Evolutionary conservation across 2,329 filamentous ascomycete species (phyloP).

Genomic region (Calonectria pauciramosa): DNA sequence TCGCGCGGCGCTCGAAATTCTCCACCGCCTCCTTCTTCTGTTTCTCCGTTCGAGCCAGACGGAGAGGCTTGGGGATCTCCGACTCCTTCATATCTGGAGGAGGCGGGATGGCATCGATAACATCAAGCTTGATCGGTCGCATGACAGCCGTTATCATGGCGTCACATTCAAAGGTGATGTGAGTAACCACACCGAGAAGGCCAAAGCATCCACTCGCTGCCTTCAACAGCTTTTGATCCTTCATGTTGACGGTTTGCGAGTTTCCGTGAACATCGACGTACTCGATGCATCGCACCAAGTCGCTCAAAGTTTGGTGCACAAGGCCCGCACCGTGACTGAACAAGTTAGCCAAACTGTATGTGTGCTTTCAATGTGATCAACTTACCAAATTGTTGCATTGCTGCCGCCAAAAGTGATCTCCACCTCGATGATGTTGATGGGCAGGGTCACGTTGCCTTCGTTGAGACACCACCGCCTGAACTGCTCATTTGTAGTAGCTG

Average conservation of each 20-base stretch:
- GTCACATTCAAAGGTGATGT: slow-evolving; percentile 29
- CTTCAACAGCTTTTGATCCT: slow-evolving; percentile 5
- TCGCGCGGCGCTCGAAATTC: slow-evolving; percentile 27
- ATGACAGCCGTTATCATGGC: slow-evolving; percentile 22
- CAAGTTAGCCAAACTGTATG: neutral
- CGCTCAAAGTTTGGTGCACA: slow-evolving; percentile 23
- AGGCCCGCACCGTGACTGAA: slow-evolving; percentile 25
- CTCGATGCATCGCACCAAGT: slow-evolving; percentile 30
- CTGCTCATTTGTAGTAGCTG: slow-evolving; percentile 26
- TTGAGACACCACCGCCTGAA: slow-evolving; percentile 28
- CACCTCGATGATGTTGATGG: slow-evolving; percentile 30
- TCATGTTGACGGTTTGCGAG: slow-evolving; percentile 3
- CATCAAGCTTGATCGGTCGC: slow-evolving; percentile 22
- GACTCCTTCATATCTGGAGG: slow-evolving; percentile 20
- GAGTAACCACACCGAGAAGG: slow-evolving; percentile 25
- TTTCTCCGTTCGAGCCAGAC: slow-evolving; percentile 1
- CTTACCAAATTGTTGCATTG: slow-evolving; percentile 27
- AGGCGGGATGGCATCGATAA: slow-evolving; percentile 28
- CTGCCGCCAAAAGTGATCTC: slow-evolving; percentile 29
- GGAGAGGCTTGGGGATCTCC: slow-evolving; percentile 20
- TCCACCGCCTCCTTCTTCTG: slow-evolving; percentile 19
- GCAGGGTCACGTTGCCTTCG: slow-evolving; percentile 17
- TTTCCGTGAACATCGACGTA: slow-evolving; percentile 29
- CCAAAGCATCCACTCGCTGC: slow-evolving; percentile 32
- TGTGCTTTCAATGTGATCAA: rapidly evolving